phyloP scores from a whole-genome alignment of 306 rosid genomes.

The Rosa multiflora region DNA sequence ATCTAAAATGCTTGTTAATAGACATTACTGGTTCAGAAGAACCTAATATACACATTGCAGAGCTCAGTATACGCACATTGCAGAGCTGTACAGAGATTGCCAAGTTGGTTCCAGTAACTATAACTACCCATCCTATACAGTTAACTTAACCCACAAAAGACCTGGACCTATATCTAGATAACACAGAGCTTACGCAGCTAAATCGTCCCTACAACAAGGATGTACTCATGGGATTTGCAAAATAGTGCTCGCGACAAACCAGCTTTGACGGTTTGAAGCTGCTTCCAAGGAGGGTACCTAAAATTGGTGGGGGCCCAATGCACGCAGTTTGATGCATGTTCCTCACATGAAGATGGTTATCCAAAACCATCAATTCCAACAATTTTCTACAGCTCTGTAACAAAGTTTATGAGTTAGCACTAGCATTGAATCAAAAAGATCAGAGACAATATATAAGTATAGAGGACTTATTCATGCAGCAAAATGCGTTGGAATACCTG shows the following conservation, averaged over 20 bases:
- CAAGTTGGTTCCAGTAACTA: background rate
- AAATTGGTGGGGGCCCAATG: constrained; percentile 45
- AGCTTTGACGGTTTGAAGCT: constrained; percentile 39
- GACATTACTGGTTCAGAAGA: background rate
- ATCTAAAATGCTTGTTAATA: background rate
- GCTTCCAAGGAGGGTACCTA: constrained; percentile 52
- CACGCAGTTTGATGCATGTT: constrained; percentile 64
- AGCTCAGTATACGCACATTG: background rate
- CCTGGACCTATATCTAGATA: background rate
- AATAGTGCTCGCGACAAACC: constrained; percentile 62
- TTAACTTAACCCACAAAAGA: background rate
- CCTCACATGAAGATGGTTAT: constrained; percentile 62
- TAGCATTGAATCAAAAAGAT: constrained; percentile 20
- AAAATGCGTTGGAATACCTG: constrained; percentile 52
- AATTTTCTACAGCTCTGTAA: constrained; percentile 77
- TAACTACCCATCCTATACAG: background rate
- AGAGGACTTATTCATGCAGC: background rate
- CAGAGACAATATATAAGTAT: background rate
- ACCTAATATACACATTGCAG: background rate
- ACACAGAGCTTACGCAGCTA: background rate
- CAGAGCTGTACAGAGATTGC: background rate
- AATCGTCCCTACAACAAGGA: constrained; percentile 49
- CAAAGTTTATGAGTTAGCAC: constrained; percentile 18
- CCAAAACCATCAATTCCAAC: constrained; percentile 79
- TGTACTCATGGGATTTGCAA: constrained; percentile 78